phyloP scores from a whole-genome alignment of 768 basidiomycete genomes.

The Rhizopogon rudus region DNA sequence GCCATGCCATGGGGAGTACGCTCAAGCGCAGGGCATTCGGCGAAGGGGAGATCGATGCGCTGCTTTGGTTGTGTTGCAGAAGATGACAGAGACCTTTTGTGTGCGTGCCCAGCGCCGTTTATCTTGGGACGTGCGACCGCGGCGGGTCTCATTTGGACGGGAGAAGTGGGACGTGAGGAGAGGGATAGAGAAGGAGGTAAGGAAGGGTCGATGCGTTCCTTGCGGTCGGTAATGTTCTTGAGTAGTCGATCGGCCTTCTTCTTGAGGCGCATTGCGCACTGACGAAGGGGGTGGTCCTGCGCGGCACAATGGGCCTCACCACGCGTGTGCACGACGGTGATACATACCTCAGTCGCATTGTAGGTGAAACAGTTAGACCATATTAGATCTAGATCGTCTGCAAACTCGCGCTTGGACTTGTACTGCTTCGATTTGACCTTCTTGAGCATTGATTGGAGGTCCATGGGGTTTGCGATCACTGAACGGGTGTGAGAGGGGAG shows the following conservation, averaged over 20 bases:
- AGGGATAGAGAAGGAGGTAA: slow-evolving; percentile 49
- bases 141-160: slow-evolving; percentile 19
- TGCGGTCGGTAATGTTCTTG: slow-evolving; percentile 84
- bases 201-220: slow-evolving; percentile 68
- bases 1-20: slow-evolving; percentile 76
- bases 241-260: slow-evolving; percentile 83
- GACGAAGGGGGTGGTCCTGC: slow-evolving; percentile 86
- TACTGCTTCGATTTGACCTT: slow-evolving; percentile 91
- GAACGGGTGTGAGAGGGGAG: slow-evolving; percentile 7
- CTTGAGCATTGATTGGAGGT: slow-evolving; percentile 87
- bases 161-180: slow-evolving; percentile 11
- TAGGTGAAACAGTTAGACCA: slow-evolving; percentile 95
- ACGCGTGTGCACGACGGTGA: background rate
- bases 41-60: slow-evolving; percentile 45
- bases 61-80: slow-evolving; percentile 21
- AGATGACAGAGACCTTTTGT: slow-evolving; percentile 35
- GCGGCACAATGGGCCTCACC: background rate
- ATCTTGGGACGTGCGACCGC: slow-evolving; percentile 39
- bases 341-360: slow-evolving; percentile 84
- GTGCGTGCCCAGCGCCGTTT: slow-evolving; percentile 34
- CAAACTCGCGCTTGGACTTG: slow-evolving; percentile 92
- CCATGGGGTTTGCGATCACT: slow-evolving; percentile 97
- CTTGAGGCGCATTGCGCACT: slow-evolving; percentile 75
- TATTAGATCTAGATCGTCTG: slow-evolving; percentile 91
- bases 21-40: slow-evolving; percentile 61